phyloP scores from a whole-genome alignment of 371 early-diverging fungal genomes.

The Mortierella sp. region DNA sequence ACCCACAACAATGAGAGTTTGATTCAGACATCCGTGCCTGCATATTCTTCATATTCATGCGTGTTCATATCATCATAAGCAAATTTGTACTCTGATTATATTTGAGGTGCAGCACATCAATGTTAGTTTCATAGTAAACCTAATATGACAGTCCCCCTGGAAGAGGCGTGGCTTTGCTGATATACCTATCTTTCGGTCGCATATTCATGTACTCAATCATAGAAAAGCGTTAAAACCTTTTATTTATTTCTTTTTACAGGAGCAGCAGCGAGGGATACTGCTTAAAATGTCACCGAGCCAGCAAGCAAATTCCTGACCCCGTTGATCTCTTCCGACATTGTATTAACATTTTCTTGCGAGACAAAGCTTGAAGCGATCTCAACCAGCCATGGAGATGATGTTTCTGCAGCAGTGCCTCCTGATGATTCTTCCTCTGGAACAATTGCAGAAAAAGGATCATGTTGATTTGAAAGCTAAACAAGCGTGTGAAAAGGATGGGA shows the following conservation, averaged over 20 bases:
- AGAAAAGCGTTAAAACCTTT: neutral
- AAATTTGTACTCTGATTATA: too few relatives aligned
- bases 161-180: too few relatives aligned
- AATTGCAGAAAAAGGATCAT: conserved; percentile 49
- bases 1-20: too few relatives aligned
- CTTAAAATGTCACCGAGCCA: conserved; percentile 36
- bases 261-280: neutral
- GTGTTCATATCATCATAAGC: too few relatives aligned
- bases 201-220: too few relatives aligned
- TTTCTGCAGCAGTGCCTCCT: conserved; percentile 18
- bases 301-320: conserved; percentile 43
- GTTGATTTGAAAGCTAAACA: conserved; percentile 40
- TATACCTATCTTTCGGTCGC: too few relatives aligned
- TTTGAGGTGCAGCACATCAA: too few relatives aligned
- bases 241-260: neutral
- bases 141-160: too few relatives aligned
- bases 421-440: conserved; percentile 30
- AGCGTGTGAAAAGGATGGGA: neutral
- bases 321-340: conserved; percentile 55
- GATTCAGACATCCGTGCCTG: too few relatives aligned
- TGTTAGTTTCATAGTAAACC: too few relatives aligned
- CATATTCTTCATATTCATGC: too few relatives aligned
- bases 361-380: conserved; percentile 55
- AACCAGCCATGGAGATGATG: conserved; percentile 45
- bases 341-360: conserved; percentile 54